Evolutionary conservation across 805 yeast genomes (phyloP), one percentile per base, ranked within the genome.

Genomic region (Spencermartinsiella europaea): DNA sequence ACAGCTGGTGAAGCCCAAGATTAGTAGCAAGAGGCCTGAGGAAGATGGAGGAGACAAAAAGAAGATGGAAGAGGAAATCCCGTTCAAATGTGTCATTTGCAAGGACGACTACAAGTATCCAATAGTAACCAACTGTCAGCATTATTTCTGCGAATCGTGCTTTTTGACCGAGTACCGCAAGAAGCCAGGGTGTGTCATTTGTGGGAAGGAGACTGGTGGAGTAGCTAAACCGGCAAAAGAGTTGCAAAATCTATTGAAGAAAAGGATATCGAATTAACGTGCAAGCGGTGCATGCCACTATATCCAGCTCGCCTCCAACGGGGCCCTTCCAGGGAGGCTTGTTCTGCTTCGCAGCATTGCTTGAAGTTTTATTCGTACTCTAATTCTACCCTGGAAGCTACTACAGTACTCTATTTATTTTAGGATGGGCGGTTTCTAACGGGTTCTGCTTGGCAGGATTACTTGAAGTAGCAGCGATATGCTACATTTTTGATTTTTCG

Each of bases 31-130:
- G 7, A n/a, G n/a, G n/a, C n/a, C n/a, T n/a, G n/a, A n/a, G n/a
- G n/a, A n/a, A n/a, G 38, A 28, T 3, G 49, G 40, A 21, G 41
- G 22, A n/a, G 47, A 48, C 21, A 31, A 16, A 5, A 48, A 37
- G 17, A 48, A 36, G 2, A 42, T 37, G 38, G 53, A 46, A 21
- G 38, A 58, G 17, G 57, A 61, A 14, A 65, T 77, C 0, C 85
- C 87, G 0, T 80, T 76, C 62, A 76, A 74, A 52, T 83, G 90
- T 61, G 75, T 75, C 0, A 60, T 84, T 3, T 84, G 93, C 58
- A 72, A 75, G 48, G 48, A 67, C 0, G 78, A 75, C 47, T 83
- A 80, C 58, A 69, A 65, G 38, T 50, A 50, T 10, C 88, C 90
- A 0, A 71, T 85, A 1, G 73, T 68, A 45, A 80, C 89, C 0